Conservation (phyloP, 169 alveolate genomes). For the Besnoitia besnoiti region DNA sequence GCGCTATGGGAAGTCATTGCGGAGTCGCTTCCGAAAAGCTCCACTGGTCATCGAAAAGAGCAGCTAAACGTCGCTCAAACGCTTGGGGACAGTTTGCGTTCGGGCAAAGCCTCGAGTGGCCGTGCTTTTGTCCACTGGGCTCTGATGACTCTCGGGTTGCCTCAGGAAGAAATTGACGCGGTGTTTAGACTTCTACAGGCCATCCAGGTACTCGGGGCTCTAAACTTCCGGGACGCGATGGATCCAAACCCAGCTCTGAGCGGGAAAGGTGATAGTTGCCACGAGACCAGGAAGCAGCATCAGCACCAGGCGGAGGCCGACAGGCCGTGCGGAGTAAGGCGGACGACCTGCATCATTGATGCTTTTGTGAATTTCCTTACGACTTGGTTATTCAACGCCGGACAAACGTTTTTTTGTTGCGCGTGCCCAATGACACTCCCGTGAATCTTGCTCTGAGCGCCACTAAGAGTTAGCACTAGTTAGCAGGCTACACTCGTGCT, state of each 20-base stretch:
- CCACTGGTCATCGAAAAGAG: not conserved
- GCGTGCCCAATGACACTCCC: too few relatives aligned
- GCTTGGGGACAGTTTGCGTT: not conserved
- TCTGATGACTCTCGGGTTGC: not conserved
- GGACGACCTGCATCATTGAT: too few relatives aligned
- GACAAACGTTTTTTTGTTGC: too few relatives aligned
- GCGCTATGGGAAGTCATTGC: not conserved
- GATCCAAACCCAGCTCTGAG: not conserved
- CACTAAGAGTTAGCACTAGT: too few relatives aligned
- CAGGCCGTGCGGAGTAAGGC: not conserved
- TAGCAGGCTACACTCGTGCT: too few relatives aligned
- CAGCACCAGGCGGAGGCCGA: not conserved
- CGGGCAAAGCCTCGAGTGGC: not conserved
- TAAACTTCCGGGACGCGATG: not conserved
- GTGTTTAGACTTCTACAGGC: not conserved
- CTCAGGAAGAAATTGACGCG: not conserved
- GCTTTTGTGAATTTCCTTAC: too few relatives aligned
- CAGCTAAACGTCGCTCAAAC: not conserved
- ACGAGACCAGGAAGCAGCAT: not conserved
- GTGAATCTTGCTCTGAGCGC: too few relatives aligned
- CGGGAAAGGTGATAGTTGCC: not conserved
- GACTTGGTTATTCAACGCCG: too few relatives aligned
- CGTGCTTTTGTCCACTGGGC: not conserved
- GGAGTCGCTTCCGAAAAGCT: not conserved
- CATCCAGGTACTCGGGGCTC: not conserved